Percentiles rank a stretch among this genome's conserved stretches.
These are phyloP conservation scores for Aspergillus sparsus DNA, from an alignment of 495 filamentous ascomycete genomes.

Conservation along the genomic window DNA sequence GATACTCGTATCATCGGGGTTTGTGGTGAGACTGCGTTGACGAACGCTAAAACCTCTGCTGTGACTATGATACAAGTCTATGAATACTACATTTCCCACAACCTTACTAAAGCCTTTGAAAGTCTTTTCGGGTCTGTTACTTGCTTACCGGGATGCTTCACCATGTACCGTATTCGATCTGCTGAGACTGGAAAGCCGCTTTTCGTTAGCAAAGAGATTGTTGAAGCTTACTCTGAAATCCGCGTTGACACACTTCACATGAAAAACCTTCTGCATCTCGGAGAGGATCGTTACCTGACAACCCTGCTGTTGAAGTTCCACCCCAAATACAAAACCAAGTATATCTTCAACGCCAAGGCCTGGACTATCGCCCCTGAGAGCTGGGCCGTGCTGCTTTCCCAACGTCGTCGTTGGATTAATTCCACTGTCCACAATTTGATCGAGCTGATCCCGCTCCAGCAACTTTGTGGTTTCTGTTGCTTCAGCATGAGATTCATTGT, in stretches of 20 bases:
- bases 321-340: slow-evolving; percentile 96
- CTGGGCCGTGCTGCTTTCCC: slow-evolving; percentile 92
- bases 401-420: slow-evolving; percentile 99
- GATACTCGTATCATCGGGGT: slow-evolving; percentile 90
- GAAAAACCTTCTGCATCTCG: slow-evolving; percentile 95
- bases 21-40: slow-evolving; percentile 91
- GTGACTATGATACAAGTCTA: slow-evolving; percentile 99
- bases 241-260: slow-evolving; percentile 97
- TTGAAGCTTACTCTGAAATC: slow-evolving; percentile 83
- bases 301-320: slow-evolving; percentile 93
- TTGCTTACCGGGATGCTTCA: slow-evolving; percentile 96
- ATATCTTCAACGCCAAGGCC: slow-evolving; percentile 85
- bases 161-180: slow-evolving; percentile 95
- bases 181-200: slow-evolving; percentile 92
- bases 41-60: slow-evolving; percentile 89
- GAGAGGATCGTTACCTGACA: slow-evolving; percentile 92
- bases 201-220: slow-evolving; percentile 89
- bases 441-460: slow-evolving; percentile 87
- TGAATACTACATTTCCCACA: slow-evolving; percentile 99
- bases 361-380: slow-evolving; percentile 96
- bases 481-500: slow-evolving; percentile 99
- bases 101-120: slow-evolving; percentile 97
- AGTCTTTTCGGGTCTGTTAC: slow-evolving; percentile 96
- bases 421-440: slow-evolving; percentile 98
- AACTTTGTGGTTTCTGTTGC: slow-evolving; percentile 99